Evolutionary conservation across 108 stramenopile species (phyloP).

Genomic region (Aurantiochytrium sp.): DNA sequence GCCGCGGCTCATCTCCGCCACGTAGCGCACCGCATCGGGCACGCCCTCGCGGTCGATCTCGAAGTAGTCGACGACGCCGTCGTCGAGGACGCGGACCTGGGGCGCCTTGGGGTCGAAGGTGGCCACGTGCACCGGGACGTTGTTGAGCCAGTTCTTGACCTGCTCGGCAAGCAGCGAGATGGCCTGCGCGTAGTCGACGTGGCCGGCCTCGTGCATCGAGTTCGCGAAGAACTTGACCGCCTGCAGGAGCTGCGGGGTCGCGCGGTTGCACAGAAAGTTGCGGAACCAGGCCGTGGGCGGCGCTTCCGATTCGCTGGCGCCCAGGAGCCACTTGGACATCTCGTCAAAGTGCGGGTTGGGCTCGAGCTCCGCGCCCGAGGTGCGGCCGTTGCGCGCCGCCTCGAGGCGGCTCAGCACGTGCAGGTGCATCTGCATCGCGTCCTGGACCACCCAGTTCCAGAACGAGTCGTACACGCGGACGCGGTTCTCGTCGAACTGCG

Average conservation of each 20-base stretch:
- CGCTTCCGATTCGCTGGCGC: background rate
- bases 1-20: slow-evolving; percentile 22
- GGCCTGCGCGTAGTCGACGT: slow-evolving; percentile 9
- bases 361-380: background rate
- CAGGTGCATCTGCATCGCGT: slow-evolving; percentile 14
- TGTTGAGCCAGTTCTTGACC: background rate
- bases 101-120: background rate
- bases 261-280: slow-evolving; percentile 21
- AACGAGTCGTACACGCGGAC: background rate
- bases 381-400: background rate
- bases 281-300: slow-evolving; percentile 18
- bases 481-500: background rate
- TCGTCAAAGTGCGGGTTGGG: background rate
- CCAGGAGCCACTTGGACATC: slow-evolving; percentile 25
- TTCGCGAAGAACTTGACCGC: background rate
- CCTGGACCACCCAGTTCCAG: slow-evolving; percentile 29
- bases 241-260: slow-evolving; percentile 12
- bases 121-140: slow-evolving; percentile 11
- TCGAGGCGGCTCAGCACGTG: background rate
- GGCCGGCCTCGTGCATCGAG: background rate
- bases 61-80: background rate
- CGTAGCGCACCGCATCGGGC: background rate
- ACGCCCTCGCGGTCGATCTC: background rate
- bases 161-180: slow-evolving; percentile 26
- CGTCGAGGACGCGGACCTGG: background rate